Conservation (phyloP, 371 early-diverging fungal species). For the Coemansia sp. region DNA sequence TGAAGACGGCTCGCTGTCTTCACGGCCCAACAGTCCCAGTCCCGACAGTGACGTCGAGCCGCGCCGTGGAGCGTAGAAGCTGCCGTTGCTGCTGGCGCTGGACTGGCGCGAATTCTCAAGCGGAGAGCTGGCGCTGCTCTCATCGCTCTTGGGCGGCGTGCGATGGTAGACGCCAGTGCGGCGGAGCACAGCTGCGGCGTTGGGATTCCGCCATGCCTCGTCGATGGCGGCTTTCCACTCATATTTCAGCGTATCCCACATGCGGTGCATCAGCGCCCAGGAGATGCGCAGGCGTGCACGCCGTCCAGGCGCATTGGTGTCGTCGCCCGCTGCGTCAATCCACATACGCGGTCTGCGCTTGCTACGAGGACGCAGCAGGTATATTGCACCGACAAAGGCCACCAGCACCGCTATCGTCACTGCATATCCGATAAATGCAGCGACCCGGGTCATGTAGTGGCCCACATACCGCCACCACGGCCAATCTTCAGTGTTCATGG, state of each 20-base stretch:
- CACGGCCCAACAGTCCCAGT: slow-evolving; percentile 23
- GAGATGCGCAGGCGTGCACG: slow-evolving; percentile 46
- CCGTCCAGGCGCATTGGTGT: slow-evolving; percentile 21
- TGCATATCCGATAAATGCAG: slow-evolving; percentile 37
- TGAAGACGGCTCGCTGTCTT: slow-evolving; percentile 41
- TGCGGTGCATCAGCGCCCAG: slow-evolving; percentile 50
- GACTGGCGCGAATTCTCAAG: slow-evolving; percentile 15
- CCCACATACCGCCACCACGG: slow-evolving; percentile 49
- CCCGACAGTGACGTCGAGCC: slow-evolving; percentile 31
- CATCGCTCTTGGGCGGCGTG: neutral
- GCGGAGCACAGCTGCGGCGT: slow-evolving; percentile 43
- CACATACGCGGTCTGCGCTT: slow-evolving; percentile 50
- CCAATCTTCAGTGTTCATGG: slow-evolving; percentile 19
- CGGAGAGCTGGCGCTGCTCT: neutral
- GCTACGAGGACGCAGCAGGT: slow-evolving; percentile 40
- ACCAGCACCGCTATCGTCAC: slow-evolving; percentile 34
- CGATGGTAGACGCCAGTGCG: slow-evolving; percentile 37
- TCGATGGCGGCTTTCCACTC: slow-evolving; percentile 41
- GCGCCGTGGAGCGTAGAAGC: slow-evolving; percentile 23
- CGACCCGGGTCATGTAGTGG: slow-evolving; percentile 43
- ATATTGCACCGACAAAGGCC: slow-evolving; percentile 32
- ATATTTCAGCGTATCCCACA: slow-evolving; percentile 49
- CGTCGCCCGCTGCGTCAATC: slow-evolving; percentile 43
- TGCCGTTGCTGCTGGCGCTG: slow-evolving; percentile 16
- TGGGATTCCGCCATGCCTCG: slow-evolving; percentile 48